phyloP scores from a whole-genome alignment of 371 early-diverging fungal genomes.

The Nosema muscidifuracis region DNA sequence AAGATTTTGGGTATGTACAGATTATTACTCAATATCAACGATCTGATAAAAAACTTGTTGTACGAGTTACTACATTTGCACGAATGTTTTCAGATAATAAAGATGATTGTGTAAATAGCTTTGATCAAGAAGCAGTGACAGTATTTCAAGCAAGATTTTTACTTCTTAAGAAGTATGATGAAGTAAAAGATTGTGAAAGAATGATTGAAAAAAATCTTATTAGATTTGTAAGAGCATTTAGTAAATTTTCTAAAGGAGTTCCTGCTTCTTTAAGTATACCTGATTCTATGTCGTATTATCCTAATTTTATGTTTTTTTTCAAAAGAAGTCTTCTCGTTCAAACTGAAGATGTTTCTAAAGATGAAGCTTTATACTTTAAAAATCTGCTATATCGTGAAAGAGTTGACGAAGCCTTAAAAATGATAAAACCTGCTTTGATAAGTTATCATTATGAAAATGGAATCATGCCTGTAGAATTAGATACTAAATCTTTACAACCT shows the following conservation, averaged over 20 bases:
- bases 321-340: constrained; percentile 92
- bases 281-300: constrained; percentile 88
- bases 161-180: constrained; percentile 88
- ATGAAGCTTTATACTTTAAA: constrained; percentile 92
- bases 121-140: constrained; percentile 97
- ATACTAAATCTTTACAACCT: constrained; percentile 86
- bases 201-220: constrained; percentile 98
- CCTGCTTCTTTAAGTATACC: constrained; percentile 80
- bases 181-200: constrained; percentile 89
- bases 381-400: constrained; percentile 58
- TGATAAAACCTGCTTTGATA: constrained; percentile 95
- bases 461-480: constrained; percentile 85
- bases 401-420: constrained; percentile 70
- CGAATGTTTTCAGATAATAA: constrained; percentile 67
- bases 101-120: constrained; percentile 76
- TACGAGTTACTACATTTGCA: constrained; percentile 59
- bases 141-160: constrained; percentile 95
- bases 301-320: constrained; percentile 99
- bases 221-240: constrained; percentile 87
- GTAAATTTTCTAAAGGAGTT: constrained; percentile 86
- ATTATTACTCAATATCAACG: constrained; percentile 59
- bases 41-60: constrained; percentile 43
- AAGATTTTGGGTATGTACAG: constrained; percentile 59
- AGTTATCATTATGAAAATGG: constrained; percentile 78
- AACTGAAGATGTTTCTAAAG: constrained; percentile 94